phyloP scores from a whole-genome alignment of 2,329 filamentous ascomycete species.

The Aspergillus luchuensis region DNA sequence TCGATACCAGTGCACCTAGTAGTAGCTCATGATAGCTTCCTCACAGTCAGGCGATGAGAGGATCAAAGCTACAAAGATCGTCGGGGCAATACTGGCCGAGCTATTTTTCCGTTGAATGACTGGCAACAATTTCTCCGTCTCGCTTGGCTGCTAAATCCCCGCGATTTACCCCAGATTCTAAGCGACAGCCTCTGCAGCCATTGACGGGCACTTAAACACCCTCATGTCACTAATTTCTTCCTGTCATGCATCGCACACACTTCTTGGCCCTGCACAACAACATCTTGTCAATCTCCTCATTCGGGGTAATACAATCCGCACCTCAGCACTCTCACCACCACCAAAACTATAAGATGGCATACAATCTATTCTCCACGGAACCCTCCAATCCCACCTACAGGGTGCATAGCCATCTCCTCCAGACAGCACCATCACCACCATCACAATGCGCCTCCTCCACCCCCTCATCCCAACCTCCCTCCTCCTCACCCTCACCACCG shows the following conservation, averaged over 20 bases:
- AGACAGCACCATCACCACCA: too few species aligned
- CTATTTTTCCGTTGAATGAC: neutral
- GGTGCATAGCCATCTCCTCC: too few species aligned
- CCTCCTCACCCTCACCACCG: slow-evolving; percentile 15
- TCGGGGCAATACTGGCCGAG: neutral
- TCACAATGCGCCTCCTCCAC: slow-evolving; percentile 13
- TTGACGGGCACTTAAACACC: neutral
- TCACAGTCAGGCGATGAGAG: neutral
- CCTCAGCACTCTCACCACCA: neutral
- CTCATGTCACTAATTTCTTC: neutral
- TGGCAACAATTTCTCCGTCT: neutral
- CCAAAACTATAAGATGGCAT: neutral
- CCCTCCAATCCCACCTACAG: too few species aligned
- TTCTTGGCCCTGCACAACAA: neutral
- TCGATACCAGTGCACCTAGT: neutral
- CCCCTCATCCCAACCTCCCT: slow-evolving; percentile 8
- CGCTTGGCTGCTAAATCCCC: slow-evolving; percentile 16
- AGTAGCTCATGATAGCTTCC: too few species aligned
- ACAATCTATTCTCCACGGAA: neutral
- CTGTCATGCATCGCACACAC: neutral
- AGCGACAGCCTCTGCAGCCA: neutral
- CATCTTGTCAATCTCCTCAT: neutral
- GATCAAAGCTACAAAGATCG: neutral
- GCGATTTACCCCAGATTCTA: slow-evolving; percentile 14
- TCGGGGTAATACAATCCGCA: neutral